Conservation (phyloP, 352 stramenopile genomes). For the Pythium diclinum region DNA sequence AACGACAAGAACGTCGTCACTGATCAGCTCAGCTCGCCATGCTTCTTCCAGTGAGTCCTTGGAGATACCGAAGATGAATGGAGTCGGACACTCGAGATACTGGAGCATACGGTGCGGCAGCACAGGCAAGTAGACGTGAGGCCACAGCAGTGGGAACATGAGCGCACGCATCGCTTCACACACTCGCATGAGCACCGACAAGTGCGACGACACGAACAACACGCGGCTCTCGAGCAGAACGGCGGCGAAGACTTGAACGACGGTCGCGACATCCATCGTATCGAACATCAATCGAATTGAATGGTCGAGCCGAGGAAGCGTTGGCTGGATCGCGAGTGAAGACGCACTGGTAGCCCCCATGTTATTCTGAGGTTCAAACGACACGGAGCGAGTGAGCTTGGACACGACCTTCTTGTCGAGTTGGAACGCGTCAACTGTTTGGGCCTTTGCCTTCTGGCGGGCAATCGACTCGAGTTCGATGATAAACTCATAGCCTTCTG, state of each 20-base stretch:
- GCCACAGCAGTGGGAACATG: conserved; percentile 86
- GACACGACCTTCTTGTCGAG: conserved; percentile 78
- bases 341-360: conserved; percentile 17
- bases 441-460: conserved; percentile 23
- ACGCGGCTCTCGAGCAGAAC: conserved; percentile 80
- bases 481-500: conserved; percentile 81
- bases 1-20: conserved; percentile 69
- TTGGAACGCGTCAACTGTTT: conserved; percentile 35
- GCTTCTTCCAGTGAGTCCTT: conserved; percentile 58
- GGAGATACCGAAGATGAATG: conserved; percentile 83
- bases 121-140: conserved; percentile 84
- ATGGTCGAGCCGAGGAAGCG: conserved; percentile 57
- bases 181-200: conserved; percentile 82
- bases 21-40: conserved; percentile 51
- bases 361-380: conserved; percentile 48
- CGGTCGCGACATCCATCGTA: conserved; percentile 67
- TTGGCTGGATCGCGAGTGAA: not conserved
- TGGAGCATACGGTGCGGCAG: conserved; percentile 75
- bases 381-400: conserved; percentile 68
- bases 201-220: conserved; percentile 74
- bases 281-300: conserved; percentile 80
- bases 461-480: conserved; percentile 59
- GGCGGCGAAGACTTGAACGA: conserved; percentile 75
- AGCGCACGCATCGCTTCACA: conserved; percentile 72
- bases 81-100: conserved; percentile 83